Percentiles rank a stretch among this genome's conserved stretches.
Evolutionary conservation across 2,329 filamentous ascomycete genomes (phyloP).

Genomic region (Pyrenophora graminea): DNA sequence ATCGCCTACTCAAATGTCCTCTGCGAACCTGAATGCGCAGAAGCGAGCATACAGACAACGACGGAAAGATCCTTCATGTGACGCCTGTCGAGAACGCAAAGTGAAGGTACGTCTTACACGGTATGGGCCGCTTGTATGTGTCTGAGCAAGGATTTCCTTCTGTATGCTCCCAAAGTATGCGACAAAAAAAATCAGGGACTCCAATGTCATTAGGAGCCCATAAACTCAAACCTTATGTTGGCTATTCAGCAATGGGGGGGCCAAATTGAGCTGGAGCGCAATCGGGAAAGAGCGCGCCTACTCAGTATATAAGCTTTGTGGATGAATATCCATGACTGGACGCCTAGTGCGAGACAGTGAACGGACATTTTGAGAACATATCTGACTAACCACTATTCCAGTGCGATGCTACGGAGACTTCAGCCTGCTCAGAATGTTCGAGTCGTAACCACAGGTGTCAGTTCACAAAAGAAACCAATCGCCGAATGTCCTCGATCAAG

Average conservation of each 20-base stretch:
- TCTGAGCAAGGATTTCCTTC: neutral
- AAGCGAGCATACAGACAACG: constrained; percentile 94
- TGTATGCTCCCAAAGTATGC: neutral
- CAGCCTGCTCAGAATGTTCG: constrained; percentile 95
- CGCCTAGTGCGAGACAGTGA: neutral
- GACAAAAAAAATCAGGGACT: neutral
- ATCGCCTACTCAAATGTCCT: constrained; percentile 48
- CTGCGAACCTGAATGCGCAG: constrained; percentile 68
- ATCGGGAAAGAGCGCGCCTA: neutral
- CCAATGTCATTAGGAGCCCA: neutral
- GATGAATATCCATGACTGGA: constrained; percentile 3
- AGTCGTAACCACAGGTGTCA: constrained; percentile 97
- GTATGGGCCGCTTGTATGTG: neutral
- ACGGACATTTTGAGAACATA: neutral
- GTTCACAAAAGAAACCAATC: constrained; percentile 98
- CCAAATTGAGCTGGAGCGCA: neutral
- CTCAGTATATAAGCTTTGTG: neutral
- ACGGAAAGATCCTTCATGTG: constrained; percentile 95
- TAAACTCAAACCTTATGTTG: neutral
- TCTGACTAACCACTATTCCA: constrained; percentile 37
- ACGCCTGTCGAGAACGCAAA: constrained; percentile 87
- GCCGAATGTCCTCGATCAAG: constrained; percentile 99
- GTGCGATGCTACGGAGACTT: constrained; percentile 95
- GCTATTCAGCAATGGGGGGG: neutral
- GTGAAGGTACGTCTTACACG: constrained; percentile 58